These are phyloP conservation scores for Ascochyta pisi DNA, from an alignment of 2,329 filamentous ascomycete species.

Conservation along the genomic window DNA sequence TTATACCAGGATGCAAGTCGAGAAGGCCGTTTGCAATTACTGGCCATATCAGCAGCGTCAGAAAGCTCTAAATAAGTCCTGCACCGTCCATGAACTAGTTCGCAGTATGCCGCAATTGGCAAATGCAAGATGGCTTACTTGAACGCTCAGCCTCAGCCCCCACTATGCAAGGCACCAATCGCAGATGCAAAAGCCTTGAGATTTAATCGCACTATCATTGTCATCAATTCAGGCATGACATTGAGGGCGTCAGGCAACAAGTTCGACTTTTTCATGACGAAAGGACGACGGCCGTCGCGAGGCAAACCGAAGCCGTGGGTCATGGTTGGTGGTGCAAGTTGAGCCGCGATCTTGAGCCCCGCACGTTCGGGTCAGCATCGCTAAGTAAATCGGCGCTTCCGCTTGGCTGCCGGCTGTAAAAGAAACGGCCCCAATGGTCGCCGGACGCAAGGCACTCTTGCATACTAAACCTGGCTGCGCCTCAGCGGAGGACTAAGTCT, in stretches of 20 bases:
- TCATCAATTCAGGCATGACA: not conserved
- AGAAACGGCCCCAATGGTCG: conserved; percentile 1
- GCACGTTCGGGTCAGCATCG: conserved; percentile 14
- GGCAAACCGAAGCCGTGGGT: conserved; percentile 2
- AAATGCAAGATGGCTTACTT: conserved; percentile 22
- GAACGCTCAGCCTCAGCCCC: conserved; percentile 31
- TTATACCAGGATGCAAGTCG: not conserved
- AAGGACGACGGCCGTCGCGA: not conserved
- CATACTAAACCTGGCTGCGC: conserved; percentile 4
- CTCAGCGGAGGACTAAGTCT: conserved; percentile 1
- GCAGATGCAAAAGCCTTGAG: not conserved
- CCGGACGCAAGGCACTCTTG: conserved; percentile 10
- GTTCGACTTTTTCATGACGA: not conserved
- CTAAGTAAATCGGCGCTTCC: not conserved
- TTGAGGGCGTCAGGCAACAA: conserved; percentile 5
- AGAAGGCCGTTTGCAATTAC: not conserved
- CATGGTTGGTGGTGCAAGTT: conserved; percentile 9
- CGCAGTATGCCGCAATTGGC: conserved; percentile 22
- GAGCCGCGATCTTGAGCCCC: conserved; percentile 9
- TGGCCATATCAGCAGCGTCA: not conserved
- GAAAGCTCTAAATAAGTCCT: conserved; percentile 9
- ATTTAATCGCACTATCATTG: not conserved
- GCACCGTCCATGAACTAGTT: conserved; percentile 15
- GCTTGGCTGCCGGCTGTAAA: conserved; percentile 11
- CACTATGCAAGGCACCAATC: conserved; percentile 11